Evolutionary conservation across 2,329 filamentous ascomycete genomes (phyloP).

Genomic region (Epichloe scottii): DNA sequence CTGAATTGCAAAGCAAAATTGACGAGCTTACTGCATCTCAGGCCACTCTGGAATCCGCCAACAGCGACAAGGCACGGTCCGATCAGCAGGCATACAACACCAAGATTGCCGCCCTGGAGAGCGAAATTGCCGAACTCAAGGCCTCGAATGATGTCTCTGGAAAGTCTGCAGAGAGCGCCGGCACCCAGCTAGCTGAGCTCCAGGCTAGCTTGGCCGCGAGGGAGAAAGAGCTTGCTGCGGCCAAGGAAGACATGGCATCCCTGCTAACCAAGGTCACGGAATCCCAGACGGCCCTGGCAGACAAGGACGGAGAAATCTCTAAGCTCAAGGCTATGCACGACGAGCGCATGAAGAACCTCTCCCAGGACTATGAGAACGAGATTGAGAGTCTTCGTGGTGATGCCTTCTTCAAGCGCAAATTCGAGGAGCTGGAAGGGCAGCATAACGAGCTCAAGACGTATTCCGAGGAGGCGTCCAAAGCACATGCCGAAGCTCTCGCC

Average conservation of each 20-base stretch:
- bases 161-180: constrained; percentile 28
- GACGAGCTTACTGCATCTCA: constrained; percentile 38
- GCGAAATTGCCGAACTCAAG: constrained; percentile 38
- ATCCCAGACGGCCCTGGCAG: constrained; percentile 31
- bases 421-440: constrained; percentile 45
- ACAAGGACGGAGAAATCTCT: constrained; percentile 36
- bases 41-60: constrained; percentile 30
- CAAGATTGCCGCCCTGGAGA: constrained; percentile 38
- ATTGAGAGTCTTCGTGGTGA: constrained; percentile 51
- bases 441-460: constrained; percentile 36
- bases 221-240: constrained; percentile 33
- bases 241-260: constrained; percentile 27
- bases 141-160: constrained; percentile 34
- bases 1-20: constrained; percentile 42
- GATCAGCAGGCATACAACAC: constrained; percentile 31
- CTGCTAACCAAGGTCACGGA: constrained; percentile 37
- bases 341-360: constrained; percentile 44
- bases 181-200: constrained; percentile 25
- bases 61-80: constrained; percentile 30
- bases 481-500: constrained; percentile 29
- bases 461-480: constrained; percentile 23
- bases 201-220: constrained; percentile 28
- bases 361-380: constrained; percentile 50
- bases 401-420: constrained; percentile 52
- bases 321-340: constrained; percentile 44